Evolutionary conservation across 176 grass and related monocot species (phyloP).

Genomic region (Neostapfia colusana): DNA sequence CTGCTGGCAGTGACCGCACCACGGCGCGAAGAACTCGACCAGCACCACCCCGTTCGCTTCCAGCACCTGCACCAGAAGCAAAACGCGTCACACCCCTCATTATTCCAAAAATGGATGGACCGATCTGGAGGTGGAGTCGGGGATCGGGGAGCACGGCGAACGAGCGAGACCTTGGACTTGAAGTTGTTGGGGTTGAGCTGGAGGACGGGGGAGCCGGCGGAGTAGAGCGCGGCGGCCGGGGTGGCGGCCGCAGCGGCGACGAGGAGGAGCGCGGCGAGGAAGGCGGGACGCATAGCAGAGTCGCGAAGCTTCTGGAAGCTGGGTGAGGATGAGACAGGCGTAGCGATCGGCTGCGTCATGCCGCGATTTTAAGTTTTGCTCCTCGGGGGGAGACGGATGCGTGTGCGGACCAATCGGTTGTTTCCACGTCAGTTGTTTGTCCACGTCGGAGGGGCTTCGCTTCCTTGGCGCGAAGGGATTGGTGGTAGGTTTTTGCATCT

Average conservation of each 20-base stretch:
- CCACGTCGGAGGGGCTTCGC: constrained; percentile 42
- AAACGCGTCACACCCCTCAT: neutral
- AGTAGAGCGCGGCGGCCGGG: constrained; percentile 70
- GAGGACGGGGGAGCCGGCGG: constrained; percentile 79
- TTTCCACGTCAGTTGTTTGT: constrained; percentile 37
- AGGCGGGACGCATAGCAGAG: constrained; percentile 48
- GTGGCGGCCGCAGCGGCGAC: constrained; percentile 29
- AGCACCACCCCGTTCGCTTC: constrained; percentile 85
- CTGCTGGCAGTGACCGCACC: constrained; percentile 98
- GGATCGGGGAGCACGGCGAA: neutral
- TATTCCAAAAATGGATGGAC: neutral
- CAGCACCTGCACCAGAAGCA: constrained; percentile 63
- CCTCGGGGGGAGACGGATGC: constrained; percentile 41
- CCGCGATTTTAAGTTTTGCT: constrained; percentile 42
- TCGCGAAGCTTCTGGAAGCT: constrained; percentile 54
- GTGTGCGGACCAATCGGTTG: constrained; percentile 60
- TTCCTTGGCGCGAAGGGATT: constrained; percentile 34
- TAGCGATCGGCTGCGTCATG: constrained; percentile 9
- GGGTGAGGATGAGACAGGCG: neutral
- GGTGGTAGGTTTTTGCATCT: neutral
- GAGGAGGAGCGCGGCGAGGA: constrained; percentile 44
- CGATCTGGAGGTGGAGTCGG: constrained; percentile 34
- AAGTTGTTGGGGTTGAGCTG: constrained; percentile 91
- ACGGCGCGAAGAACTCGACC: constrained; percentile 98
- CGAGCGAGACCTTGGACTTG: constrained; percentile 77